Conservation (phyloP, 192 early-diverging fungal genomes). For the Coemansia sp. region DNA sequence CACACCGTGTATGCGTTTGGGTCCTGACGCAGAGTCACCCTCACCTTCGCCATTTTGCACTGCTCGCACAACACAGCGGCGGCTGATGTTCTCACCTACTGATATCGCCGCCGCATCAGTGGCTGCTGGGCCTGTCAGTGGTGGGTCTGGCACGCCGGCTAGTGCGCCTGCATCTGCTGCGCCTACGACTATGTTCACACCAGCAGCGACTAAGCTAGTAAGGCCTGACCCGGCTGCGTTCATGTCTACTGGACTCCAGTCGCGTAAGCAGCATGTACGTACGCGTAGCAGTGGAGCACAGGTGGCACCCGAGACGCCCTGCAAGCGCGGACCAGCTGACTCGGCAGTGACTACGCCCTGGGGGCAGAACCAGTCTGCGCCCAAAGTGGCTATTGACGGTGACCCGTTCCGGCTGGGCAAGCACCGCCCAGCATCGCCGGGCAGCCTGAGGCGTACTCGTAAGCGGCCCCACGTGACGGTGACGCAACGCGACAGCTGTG, state of each 20-base stretch:
- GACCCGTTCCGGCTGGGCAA: constrained; percentile 50
- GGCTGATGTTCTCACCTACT: constrained; percentile 45
- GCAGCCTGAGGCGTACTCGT: constrained; percentile 44
- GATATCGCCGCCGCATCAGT: constrained; percentile 24
- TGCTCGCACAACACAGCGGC: constrained; percentile 7
- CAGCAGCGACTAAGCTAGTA: constrained; percentile 55
- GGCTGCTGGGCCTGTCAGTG: constrained; percentile 30
- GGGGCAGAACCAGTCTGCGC: constrained; percentile 9
- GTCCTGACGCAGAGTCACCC: background rate
- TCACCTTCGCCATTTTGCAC: constrained; percentile 2
- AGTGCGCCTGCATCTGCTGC: constrained; percentile 14
- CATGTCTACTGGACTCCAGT: constrained; percentile 53
- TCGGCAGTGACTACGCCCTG: constrained; percentile 11
- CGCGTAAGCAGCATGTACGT: constrained; percentile 50
- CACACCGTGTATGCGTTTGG: background rate
- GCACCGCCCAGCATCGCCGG: constrained; percentile 50
- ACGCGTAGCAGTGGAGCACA: constrained; percentile 27
- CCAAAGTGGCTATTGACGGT: constrained; percentile 15
- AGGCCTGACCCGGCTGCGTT: constrained; percentile 56
- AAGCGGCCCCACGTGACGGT: constrained; percentile 53
- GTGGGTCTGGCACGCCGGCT: constrained; percentile 9
- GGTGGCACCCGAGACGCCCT: constrained; percentile 52
- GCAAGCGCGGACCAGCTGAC: constrained; percentile 28
- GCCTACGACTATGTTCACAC: constrained; percentile 48
- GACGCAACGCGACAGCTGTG: background rate